phyloP scores from a whole-genome alignment of 148 eudicot genomes.

The Talinum fruticosum region DNA sequence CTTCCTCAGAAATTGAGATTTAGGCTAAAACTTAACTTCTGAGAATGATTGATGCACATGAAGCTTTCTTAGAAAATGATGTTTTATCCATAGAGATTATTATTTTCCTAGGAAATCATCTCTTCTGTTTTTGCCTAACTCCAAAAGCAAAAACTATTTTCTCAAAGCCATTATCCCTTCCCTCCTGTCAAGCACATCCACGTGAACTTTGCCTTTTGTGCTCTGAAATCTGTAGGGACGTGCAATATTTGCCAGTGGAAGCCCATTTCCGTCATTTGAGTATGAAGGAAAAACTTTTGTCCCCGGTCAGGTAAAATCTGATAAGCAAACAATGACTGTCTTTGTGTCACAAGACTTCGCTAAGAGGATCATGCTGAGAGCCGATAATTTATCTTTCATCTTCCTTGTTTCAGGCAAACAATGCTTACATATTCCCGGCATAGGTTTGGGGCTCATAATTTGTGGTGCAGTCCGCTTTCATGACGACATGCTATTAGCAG shows the following conservation, averaged over 20 bases:
- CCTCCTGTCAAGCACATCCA: too few species aligned
- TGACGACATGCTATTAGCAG: constrained; percentile 82
- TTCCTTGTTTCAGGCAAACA: constrained; percentile 61
- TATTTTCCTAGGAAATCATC: too few species aligned
- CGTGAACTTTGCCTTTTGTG: constrained; percentile 3
- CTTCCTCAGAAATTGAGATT: too few species aligned
- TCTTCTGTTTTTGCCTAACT: too few species aligned
- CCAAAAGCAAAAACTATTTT: too few species aligned
- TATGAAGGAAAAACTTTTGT: constrained; percentile 53
- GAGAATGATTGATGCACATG: too few species aligned
- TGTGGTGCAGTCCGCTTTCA: constrained; percentile 82
- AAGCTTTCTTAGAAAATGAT: too few species aligned
- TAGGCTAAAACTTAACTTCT: too few species aligned
- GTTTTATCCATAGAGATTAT: too few species aligned
- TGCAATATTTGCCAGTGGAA: constrained; percentile 85
- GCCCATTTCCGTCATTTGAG: constrained; percentile 78
- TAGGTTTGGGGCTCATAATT: constrained; percentile 86
- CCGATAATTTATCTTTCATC: not conserved
- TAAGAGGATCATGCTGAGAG: not conserved
- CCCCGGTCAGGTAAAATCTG: constrained; percentile 67
- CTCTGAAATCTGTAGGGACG: constrained; percentile 47
- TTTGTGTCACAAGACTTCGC: not conserved
- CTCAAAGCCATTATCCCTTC: too few species aligned
- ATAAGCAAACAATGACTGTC: not conserved
- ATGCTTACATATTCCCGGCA: constrained; percentile 96